Base-by-base conservation (phyloP, 2,329 filamentous ascomycete genomes). In the Xylariaceae sp. region DNA sequence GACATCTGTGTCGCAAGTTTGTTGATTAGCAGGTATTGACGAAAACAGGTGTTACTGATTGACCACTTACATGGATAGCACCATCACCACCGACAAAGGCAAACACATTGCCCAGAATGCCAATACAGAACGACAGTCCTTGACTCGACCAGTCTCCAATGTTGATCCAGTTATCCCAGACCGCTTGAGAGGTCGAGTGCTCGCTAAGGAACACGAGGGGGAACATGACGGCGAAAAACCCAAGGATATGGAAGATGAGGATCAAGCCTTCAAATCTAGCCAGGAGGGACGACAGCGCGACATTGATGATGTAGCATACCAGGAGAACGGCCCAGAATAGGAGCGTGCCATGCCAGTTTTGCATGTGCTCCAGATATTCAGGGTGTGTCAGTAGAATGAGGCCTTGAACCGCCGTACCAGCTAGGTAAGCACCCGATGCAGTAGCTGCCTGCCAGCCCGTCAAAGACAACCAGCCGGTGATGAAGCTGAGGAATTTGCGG, bases 171-270 rank as follows among this genome's bases (percentile, higher is more conserved):
- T 68, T 62, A 0, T 65, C 58, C 18, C 74, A 74, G 0, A 75
- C 70, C 0, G 69, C 65, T 2, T 63, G 59, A 0, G 72, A 64
- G 0, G 60, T 63, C 2, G 62, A 65, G 0, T 72, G 65, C 0
- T 66, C 64, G 3, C 69, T 68, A 17, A 72, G 71, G 4, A 68
- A 67, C 57, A 66, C 70, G 1, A 78, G 64, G 1, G 74, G 72
- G 0, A 74, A 69, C 7, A 77, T 62, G 6, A 78, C 70, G 10
- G 72, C 74, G 55, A 80, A 76, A 65, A 82, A 79, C 0, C 78
- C 76, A 1, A 78, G 66, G n/a, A 78, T 69, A 55, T 78, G 75
- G 18, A 77, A 56, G 10, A 77, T 67, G 13, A 78, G 65, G 23
- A 75, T 73, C 56, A 73, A 68, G 7, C 75, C 74, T 59, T 78